These are phyloP conservation scores for Monilinia laxa DNA, from an alignment of 2,329 filamentous ascomycete species.

Conservation along the genomic window DNA sequence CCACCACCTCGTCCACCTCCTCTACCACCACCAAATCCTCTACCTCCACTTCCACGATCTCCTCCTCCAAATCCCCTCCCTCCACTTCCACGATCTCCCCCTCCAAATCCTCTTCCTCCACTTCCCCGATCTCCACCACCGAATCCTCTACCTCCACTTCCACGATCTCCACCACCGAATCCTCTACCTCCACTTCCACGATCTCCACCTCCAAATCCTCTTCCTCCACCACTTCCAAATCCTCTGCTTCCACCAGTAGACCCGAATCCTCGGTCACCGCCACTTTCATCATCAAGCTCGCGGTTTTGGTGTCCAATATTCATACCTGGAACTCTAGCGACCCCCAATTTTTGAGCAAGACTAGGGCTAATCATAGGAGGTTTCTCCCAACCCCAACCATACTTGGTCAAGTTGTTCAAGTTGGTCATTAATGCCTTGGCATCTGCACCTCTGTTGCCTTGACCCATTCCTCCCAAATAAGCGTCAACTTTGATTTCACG, in stretches of 20 bases:
- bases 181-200: constrained; percentile 22
- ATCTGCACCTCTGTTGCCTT: neutral
- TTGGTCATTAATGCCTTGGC: neutral
- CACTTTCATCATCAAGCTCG: constrained; percentile 22
- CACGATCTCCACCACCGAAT: constrained; percentile 17
- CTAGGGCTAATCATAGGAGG: constrained; percentile 34
- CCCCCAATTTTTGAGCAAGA: constrained; percentile 33
- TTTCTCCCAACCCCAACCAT: constrained; percentile 40
- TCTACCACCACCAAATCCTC: constrained; percentile 17
- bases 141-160: constrained; percentile 13
- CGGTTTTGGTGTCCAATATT: constrained; percentile 26
- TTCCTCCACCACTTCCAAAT: constrained; percentile 24
- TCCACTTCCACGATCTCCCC: constrained; percentile 20
- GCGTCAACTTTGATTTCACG: constrained; percentile 34
- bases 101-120: constrained; percentile 20
- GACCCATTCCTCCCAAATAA: constrained; percentile 33
- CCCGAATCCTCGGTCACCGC: constrained; percentile 23
- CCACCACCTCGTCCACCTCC: constrained; percentile 23
- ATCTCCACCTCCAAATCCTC: constrained; percentile 26
- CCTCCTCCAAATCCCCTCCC: constrained; percentile 6
- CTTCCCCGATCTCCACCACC: constrained; percentile 23
- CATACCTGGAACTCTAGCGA: constrained; percentile 30
- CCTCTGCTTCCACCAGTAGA: constrained; percentile 16
- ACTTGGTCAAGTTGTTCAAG: constrained; percentile 38
- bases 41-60: neutral